Evolutionary conservation across 371 early-diverging fungal species (phyloP).

Genomic region (Conidiobolus coronatus): DNA sequence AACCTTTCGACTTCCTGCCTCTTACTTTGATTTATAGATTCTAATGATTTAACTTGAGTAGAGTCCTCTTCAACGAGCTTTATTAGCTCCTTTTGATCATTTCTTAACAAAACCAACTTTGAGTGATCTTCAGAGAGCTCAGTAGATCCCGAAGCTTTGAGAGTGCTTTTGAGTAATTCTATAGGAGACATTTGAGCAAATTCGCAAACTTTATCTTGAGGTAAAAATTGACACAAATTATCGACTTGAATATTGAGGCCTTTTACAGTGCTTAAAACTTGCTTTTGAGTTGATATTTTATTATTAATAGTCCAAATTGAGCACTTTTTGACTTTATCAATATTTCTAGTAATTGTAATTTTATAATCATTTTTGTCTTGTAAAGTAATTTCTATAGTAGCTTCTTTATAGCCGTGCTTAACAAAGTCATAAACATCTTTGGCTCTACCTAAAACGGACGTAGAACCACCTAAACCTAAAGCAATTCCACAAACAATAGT

Average conservation of each 20-base stretch:
- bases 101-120: slow-evolving; percentile 29
- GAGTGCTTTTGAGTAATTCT: slow-evolving; percentile 57
- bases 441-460: slow-evolving; percentile 65
- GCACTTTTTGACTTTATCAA: slow-evolving; percentile 34
- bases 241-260: slow-evolving; percentile 76
- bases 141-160: slow-evolving; percentile 53
- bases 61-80: slow-evolving; percentile 28
- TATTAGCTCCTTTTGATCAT: slow-evolving; percentile 23
- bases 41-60: slow-evolving; percentile 21
- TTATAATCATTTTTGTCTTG: slow-evolving; percentile 15
- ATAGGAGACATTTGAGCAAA: slow-evolving; percentile 34
- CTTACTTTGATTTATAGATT: slow-evolving; percentile 27
- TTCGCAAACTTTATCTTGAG: background rate
- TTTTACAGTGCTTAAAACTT: slow-evolving; percentile 29
- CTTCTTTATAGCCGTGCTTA: slow-evolving; percentile 63
- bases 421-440: slow-evolving; percentile 79
- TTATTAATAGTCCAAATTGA: slow-evolving; percentile 67
- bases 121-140: slow-evolving; percentile 38
- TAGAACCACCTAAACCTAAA: slow-evolving; percentile 78
- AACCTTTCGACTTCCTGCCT: slow-evolving; percentile 50
- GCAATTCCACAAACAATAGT: slow-evolving; percentile 95
- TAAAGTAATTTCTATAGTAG: slow-evolving; percentile 56
- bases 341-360: slow-evolving; percentile 37
- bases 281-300: slow-evolving; percentile 24
- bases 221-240: slow-evolving; percentile 31